Evolutionary conservation across 768 basidiomycete species (phyloP), one percentile per base, ranked within the genome.

Genomic region (Tricholoma flavovirens): DNA sequence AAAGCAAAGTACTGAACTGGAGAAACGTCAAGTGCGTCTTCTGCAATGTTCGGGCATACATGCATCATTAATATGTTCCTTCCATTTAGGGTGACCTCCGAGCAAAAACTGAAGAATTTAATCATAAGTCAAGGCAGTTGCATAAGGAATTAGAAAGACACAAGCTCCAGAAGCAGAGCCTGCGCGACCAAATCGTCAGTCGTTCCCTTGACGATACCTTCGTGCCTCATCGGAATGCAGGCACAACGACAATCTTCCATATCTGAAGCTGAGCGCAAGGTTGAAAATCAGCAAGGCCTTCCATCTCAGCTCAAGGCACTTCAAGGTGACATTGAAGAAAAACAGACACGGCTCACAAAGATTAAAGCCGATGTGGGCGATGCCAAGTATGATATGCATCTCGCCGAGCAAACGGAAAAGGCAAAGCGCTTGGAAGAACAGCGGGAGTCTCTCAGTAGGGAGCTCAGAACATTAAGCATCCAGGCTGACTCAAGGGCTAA

Each of bases 401-500:
- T 91, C 21, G 71, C 66, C 0, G 83, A 88, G 56, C 79, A 83
- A 53, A 72, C 74, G 0, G 67, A 73, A 24, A 81, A 79, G 56
- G 73, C 76, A n/a, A 79, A 85, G 33, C 65, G 60, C 22, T 72
- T 91, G 50, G 92, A 98, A 57, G 83, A 83, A 33, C 77, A 76
- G 48, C 76, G 88, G 51, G 92, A 95, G 15, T 67, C 68, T 17
- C 72, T 96, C 57, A 90, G 86, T 54, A 60, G 69, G 0, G 95
- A 97, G 58, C 76, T 94, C 40, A 77, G 82, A 30, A 71, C 76
- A 1, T 70, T 97, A 62, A 92, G 83, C 61, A 63, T 82, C 45
- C 93, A 98, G 66, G 87, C 90, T 0, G 89, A 94, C 53, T 75
- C 83, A 1, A 76, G 96, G 43, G 92, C 94, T 2, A 87, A 83